A percentile compares a stretch with the other conserved stretches of the same genome.
Conservation (phyloP, 352 stramenopile genomes). For the Phytophthora litchii region DNA sequence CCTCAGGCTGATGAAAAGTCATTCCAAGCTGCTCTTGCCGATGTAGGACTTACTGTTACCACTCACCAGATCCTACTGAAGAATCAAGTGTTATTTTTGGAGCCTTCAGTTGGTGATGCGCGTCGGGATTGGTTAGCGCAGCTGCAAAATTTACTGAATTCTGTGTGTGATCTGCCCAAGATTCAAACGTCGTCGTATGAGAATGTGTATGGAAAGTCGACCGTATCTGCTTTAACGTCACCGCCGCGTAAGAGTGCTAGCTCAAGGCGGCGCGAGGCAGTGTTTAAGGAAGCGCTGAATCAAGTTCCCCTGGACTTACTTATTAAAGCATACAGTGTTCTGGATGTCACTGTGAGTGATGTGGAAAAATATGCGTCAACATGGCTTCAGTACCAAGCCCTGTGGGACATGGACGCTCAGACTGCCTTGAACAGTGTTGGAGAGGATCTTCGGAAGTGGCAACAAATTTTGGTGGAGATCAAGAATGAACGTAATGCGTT, state of each 20-base stretch:
- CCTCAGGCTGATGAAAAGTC: constrained; percentile 65
- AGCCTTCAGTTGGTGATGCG: constrained; percentile 94
- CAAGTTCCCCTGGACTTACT: constrained; percentile 71
- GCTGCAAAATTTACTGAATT: constrained; percentile 94
- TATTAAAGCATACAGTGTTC: constrained; percentile 72
- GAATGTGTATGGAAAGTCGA: constrained; percentile 82
- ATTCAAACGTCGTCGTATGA: constrained; percentile 88
- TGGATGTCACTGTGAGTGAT: constrained; percentile 82
- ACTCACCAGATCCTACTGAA: constrained; percentile 95
- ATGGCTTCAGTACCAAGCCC: constrained; percentile 98
- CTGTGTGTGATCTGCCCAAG: constrained; percentile 93
- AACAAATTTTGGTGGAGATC: constrained; percentile 96
- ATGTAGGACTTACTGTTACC: constrained; percentile 47
- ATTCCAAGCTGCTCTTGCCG: constrained; percentile 50
- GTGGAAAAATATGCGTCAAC: constrained; percentile 93
- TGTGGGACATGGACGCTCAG: constrained; percentile 98
- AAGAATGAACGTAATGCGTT: constrained; percentile 95
- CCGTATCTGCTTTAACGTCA: constrained; percentile 61
- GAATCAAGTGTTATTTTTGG: constrained; percentile 97
- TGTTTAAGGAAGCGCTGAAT: constrained; percentile 74
- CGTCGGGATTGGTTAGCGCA: constrained; percentile 88
- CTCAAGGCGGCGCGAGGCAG: constrained; percentile 61
- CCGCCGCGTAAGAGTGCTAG: constrained; percentile 64
- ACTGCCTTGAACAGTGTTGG: constrained; percentile 93
- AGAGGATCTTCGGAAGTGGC: constrained; percentile 96